Evolutionary conservation across 1,284 basidiomycete genomes (phyloP), one percentile per base, ranked within the genome.

Genomic region (Pseudozyma thailandica): DNA sequence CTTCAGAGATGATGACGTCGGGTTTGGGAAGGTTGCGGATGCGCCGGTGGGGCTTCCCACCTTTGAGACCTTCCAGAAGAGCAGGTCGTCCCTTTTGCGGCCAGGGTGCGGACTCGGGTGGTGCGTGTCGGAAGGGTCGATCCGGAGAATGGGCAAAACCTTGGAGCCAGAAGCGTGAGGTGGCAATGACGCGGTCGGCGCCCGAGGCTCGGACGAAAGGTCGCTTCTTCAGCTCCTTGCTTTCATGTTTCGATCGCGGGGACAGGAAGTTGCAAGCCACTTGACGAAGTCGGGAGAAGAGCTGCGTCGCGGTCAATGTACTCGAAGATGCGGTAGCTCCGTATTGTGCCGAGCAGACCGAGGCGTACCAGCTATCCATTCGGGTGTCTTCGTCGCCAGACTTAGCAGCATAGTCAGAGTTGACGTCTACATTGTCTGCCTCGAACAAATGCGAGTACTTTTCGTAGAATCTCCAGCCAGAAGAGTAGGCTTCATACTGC

Each of bases 1-100:
- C 68, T 37, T 72, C 69, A 6, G 69, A 43, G 51, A 72, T 72
- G 53, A 72, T 47, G 41, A 72, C 62, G 30, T 72, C 62, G n/a
- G 69, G 69, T 20, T 58, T 21, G 21, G 62, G 62, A 9, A 72
- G 58, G 26, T 51, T 20, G 26, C 21, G 47, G 31, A 65, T 65
- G 8, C 38, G 30, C 1, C 62, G 57, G n/a, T 66, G 62, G 0
- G 61, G 69, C 31, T 72, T 71, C 37, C 25, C 23, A 26, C 48
- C 45, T 25, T 70, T 70, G 30, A 63, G 35, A 5, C 27, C 27
- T 38, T 51, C 48, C 31, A 63, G 31, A 15, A 54, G 35, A 20
- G 38, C 44, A 8, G 68, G 60, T 13, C 57, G 41, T 3, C 62
- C 62, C 21, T 72, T 72, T 6, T 33, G 69, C 2, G 69, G 69